These are phyloP conservation scores for Russula brevipes DNA, from an alignment of 768 basidiomycete genomes.

Conservation along the genomic window DNA sequence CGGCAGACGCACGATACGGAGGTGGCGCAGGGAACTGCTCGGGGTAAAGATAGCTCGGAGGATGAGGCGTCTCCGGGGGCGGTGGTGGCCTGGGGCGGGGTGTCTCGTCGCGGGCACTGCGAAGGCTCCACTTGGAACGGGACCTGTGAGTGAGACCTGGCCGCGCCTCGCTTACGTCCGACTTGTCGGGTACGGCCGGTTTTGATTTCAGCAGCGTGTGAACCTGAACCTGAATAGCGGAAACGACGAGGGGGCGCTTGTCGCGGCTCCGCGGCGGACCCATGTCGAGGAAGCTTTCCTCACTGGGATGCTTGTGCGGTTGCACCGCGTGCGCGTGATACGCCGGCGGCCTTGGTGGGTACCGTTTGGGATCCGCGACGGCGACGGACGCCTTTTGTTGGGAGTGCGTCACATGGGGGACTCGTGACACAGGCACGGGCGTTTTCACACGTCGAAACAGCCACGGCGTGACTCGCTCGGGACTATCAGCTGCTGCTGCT, in stretches of 20 bases:
- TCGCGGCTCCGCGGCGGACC: background rate
- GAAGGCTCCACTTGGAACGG: background rate
- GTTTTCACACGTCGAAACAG: slow-evolving; percentile 12
- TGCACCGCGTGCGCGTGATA: slow-evolving; percentile 7
- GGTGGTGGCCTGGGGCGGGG: background rate
- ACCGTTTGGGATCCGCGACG: background rate
- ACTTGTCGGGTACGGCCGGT: background rate
- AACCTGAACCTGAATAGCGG: background rate
- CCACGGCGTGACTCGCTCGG: slow-evolving; percentile 19
- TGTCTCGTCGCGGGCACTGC: background rate
- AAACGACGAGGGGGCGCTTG: background rate
- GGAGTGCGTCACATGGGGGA: background rate
- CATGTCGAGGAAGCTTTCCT: background rate
- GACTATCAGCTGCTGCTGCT: background rate
- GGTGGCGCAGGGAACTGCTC: background rate
- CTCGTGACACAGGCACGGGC: background rate
- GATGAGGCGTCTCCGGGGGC: background rate
- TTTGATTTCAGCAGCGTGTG: background rate
- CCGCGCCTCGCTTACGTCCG: background rate
- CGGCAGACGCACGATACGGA: slow-evolving; percentile 4
- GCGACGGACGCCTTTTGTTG: background rate
- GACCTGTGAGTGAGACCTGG: background rate
- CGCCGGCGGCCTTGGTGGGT: background rate
- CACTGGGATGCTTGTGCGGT: background rate
- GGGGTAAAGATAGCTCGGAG: background rate